Percentiles rank a stretch among this genome's conserved stretches.
Conservation (phyloP, 345 rosid genomes). For the Punica granatum region DNA sequence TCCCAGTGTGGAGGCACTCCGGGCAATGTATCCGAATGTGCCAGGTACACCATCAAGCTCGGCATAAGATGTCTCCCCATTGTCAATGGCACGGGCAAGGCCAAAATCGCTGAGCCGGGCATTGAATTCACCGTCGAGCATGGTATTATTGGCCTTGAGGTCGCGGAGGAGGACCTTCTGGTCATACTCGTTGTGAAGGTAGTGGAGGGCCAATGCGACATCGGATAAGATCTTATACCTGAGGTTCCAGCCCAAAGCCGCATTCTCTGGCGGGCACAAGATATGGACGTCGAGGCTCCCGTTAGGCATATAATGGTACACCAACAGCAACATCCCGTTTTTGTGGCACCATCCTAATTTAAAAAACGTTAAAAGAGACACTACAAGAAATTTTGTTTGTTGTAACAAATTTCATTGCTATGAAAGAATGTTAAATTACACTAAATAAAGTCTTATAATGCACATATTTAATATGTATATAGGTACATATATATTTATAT, state of each 20-base stretch:
- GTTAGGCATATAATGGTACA: constrained; percentile 47
- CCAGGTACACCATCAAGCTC: constrained; percentile 34
- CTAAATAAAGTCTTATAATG: too few relatives aligned
- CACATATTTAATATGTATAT: too few relatives aligned
- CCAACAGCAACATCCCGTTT: constrained; percentile 33
- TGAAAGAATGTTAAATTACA: too few relatives aligned
- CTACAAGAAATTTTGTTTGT: too few relatives aligned
- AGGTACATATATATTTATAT: too few relatives aligned
- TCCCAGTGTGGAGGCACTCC: constrained; percentile 49
- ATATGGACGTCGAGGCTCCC: constrained; percentile 41
- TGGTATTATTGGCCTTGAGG: constrained; percentile 59
- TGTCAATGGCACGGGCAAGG: constrained; percentile 46
- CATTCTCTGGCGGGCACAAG: constrained; percentile 5
- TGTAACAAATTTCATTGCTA: too few relatives aligned
- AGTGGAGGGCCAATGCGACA: constrained; percentile 45
- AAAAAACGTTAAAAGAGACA: neutral
- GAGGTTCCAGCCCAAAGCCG: constrained; percentile 19
- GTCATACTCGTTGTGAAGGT: constrained; percentile 55
- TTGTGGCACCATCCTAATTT: constrained; percentile 36
- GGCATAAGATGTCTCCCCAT: constrained; percentile 41
- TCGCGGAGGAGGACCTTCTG: constrained; percentile 55
- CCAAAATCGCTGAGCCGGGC: constrained; percentile 61
- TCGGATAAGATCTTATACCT: constrained; percentile 29
- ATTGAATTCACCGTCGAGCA: constrained; percentile 47
- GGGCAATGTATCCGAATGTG: constrained; percentile 43